Evolutionary conservation across 306 rosid genomes (phyloP).

Genomic region (Aeschynomene evenia): DNA sequence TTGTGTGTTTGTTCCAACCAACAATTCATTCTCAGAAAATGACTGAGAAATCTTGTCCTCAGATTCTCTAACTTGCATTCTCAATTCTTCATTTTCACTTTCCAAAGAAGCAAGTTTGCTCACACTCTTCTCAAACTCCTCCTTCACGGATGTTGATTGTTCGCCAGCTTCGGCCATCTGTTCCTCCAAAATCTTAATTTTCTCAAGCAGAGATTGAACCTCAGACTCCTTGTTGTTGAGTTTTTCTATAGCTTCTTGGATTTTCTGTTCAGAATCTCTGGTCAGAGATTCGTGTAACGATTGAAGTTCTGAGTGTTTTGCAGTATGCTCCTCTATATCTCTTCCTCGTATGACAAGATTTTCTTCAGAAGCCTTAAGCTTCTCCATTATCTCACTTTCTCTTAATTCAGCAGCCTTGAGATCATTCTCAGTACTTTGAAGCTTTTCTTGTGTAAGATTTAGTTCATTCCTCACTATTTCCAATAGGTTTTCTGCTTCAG

Average conservation of each 20-base stretch:
- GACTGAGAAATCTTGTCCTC: constrained; percentile 67
- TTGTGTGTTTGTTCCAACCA: constrained; percentile 74
- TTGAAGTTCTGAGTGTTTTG: constrained; percentile 70
- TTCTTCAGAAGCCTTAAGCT: constrained; percentile 72
- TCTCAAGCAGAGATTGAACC: constrained; percentile 71
- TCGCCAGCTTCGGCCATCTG: constrained; percentile 45
- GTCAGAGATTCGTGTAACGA: constrained; percentile 60
- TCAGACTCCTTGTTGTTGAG: constrained; percentile 62
- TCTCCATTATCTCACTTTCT: constrained; percentile 57
- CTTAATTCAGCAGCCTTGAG: constrained; percentile 57
- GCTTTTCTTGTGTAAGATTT: constrained; percentile 65
- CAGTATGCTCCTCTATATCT: constrained; percentile 47
- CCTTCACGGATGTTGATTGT: constrained; percentile 47
- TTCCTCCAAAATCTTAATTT: constrained; percentile 61
- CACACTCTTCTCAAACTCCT: constrained; percentile 55
- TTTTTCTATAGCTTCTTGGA: constrained; percentile 61
- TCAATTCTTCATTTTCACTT: constrained; percentile 65
- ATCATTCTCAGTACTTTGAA: constrained; percentile 58
- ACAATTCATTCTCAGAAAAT: constrained; percentile 66
- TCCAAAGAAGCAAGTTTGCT: constrained; percentile 56
- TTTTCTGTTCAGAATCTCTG: constrained; percentile 68
- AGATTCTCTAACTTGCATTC: constrained; percentile 47
- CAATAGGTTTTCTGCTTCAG: constrained; percentile 74
- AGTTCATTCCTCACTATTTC: constrained; percentile 73
- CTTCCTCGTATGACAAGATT: constrained; percentile 51